Base-by-base conservation (phyloP, 495 filamentous ascomycete species). In the Terfezia claveryi region DNA sequence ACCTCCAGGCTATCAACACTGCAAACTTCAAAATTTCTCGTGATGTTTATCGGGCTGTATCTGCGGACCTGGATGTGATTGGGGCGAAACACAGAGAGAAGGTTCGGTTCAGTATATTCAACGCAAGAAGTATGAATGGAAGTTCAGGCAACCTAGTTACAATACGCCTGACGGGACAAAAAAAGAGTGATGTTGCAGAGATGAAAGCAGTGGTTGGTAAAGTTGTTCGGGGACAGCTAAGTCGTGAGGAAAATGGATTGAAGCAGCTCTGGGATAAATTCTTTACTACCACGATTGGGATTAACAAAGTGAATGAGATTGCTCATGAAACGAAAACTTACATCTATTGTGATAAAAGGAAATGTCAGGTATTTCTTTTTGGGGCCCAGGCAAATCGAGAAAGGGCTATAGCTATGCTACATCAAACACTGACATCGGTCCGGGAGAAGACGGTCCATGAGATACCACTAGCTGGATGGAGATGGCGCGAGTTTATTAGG, bases 221-320 rank as follows among this genome's bases (percentile, higher is more conserved):
- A 20, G n/a, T 60, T 20, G 37, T 64, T n/a, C 52, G 55, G 0
- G 61, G 60, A 3, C 56, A 63, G 55, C 50, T 63, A 2, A 49
- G 36, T 16, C 44, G 37, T 37, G 51, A 52, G 5, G 49, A 36
- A 12, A 53, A 53, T 8, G 38, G 10, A 1, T 36, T 52, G 14
- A 41, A 14, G 23, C 49, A 53, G 20, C 36, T 64, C n/a, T 64
- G 61, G 61, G 52, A 54, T 36, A 55, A 57, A 16, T 58, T 52
- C 37, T 56, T 59, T 14, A 37, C 52, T n/a, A 58, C 55, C 12
- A n/a, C 51, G 0, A 50, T 46, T 23, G 61, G 61, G 7, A 54
- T 60, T 8, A 4, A 11, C 2, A 20, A 41, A 14, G 44, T 62
- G 17, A 58, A 49, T n/a, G 27, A 12, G 2, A 54, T 59, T 36